Evolutionary conservation across 768 basidiomycete genomes (phyloP).

Genomic region (Macrolepiota fuliginosa): DNA sequence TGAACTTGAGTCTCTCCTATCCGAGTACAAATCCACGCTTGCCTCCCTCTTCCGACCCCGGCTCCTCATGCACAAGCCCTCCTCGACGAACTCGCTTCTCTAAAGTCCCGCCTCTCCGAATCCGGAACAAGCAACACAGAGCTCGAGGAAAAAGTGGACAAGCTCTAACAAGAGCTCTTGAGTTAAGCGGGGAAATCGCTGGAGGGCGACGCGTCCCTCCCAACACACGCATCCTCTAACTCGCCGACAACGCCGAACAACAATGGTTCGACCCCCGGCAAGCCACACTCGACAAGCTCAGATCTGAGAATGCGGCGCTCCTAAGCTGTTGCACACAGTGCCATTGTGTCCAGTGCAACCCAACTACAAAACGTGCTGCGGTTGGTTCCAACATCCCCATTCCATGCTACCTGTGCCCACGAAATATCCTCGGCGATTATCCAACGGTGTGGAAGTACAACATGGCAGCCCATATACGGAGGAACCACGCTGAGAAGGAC

Average conservation of each 20-base stretch:
- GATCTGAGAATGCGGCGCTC: slow-evolving; percentile 81
- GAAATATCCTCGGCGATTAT: no score
- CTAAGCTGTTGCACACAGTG: slow-evolving; percentile 45
- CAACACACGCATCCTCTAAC: slow-evolving; percentile 61
- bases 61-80: slow-evolving; percentile 7
- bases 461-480: no score
- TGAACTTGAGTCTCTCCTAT: slow-evolving; percentile 50
- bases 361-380: no score
- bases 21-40: slow-evolving; percentile 53
- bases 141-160: slow-evolving; percentile 64
- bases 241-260: slow-evolving; percentile 80
- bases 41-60: slow-evolving; percentile 30
- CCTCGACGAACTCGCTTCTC: slow-evolving; percentile 14
- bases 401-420: no score
- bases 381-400: no score
- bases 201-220: slow-evolving; percentile 75
- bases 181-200: slow-evolving; percentile 73
- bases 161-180: slow-evolving; percentile 75
- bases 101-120: neutral
- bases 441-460: no score
- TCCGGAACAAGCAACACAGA: slow-evolving; percentile 18
- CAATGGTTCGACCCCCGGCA: no score
- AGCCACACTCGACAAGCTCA: no score
- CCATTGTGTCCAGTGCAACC: no score
- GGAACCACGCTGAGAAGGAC: no score